Base-by-base conservation (phyloP, 768 basidiomycete species). In the Boletus edulis region DNA sequence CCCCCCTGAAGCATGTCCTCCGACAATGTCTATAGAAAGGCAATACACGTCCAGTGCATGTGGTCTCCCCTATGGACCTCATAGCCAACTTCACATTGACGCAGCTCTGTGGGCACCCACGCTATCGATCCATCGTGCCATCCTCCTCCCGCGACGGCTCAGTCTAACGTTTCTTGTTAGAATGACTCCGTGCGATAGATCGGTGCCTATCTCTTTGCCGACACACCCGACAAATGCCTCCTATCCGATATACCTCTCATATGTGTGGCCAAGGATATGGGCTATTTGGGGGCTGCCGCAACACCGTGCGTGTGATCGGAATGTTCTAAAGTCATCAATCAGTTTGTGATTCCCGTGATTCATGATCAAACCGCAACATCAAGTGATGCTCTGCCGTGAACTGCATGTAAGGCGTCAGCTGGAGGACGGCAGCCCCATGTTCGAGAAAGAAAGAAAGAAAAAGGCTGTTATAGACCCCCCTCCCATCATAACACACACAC, bases 121-220 rank as follows among this genome's bases (percentile, higher is more conserved):
- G 43, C 55, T 49, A 57, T 63, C 54, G 49, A 60, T 60, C 48
- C 46, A 31, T 40, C 52, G 7, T 38, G 49, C 37, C 10, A 24
- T 29, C 43, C 20, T 35, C 48, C 60, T 64, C 62, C 64, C 62
- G 59, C 49, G 56, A 64, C 48, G 50, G 42, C 53, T 54, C 52
- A 42, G 56, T 20, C 53, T 57, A 57, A 38, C 42, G 34, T 4
- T n/a, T 60, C 59, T 51, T 55, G 54, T 61, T 55, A 54, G 24
- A 44, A 34, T 8, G 14, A 39, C 32, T 41, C 53, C 29, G 32
- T 39, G 54, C 43, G 45, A 57, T 35, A 61, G 40, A 57, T 67
- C 60, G 45, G 52, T 64, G 6, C 59, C 67, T 65, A 57, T 64
- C 62, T 53, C 32, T 52, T 43, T 52, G 58, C 58, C 59, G 48